Evolutionary conservation across 129 eudicot genomes (phyloP).

Genomic region (Gnaphalium uliginosum): DNA sequence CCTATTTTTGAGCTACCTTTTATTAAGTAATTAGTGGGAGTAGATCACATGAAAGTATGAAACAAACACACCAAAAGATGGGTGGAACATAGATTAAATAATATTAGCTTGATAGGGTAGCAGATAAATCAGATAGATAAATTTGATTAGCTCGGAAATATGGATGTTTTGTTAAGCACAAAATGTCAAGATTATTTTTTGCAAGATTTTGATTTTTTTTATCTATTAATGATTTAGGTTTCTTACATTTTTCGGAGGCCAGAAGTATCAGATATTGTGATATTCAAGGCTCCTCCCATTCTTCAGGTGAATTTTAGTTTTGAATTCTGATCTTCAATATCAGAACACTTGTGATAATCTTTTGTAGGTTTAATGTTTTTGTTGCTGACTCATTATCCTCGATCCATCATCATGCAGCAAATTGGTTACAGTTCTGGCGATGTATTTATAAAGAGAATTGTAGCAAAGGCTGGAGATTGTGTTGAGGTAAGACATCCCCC

Average conservation of each 20-base stretch:
- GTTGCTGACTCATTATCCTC: conserved; percentile 16
- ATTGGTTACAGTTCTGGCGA: conserved; percentile 64
- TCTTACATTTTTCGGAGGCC: conserved; percentile 83
- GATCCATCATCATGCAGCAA: conserved; percentile 43
- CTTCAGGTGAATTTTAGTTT: conserved; percentile 66
- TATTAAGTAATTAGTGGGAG: not conserved
- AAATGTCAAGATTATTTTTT: not conserved
- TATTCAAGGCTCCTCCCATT: conserved; percentile 84
- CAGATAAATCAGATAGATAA: not conserved
- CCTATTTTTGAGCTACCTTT: not conserved
- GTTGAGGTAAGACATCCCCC: conserved; percentile 62
- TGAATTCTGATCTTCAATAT: not conserved
- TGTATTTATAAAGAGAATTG: conserved; percentile 82
- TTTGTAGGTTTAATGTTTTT: not conserved
- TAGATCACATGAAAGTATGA: not conserved
- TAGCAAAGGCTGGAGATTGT: conserved; percentile 84
- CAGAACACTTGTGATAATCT: not conserved
- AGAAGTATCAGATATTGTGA: conserved; percentile 81
- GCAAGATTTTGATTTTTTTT: conserved; percentile 1
- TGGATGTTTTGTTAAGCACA: not conserved
- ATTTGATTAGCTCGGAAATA: not conserved
- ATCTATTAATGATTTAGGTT: conserved; percentile 57
- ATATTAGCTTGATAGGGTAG: conserved; percentile 9
- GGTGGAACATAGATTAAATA: not conserved
- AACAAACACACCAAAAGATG: not conserved